Conservation (phyloP, 352 stramenopile species). For the Phytophthora litchii region DNA sequence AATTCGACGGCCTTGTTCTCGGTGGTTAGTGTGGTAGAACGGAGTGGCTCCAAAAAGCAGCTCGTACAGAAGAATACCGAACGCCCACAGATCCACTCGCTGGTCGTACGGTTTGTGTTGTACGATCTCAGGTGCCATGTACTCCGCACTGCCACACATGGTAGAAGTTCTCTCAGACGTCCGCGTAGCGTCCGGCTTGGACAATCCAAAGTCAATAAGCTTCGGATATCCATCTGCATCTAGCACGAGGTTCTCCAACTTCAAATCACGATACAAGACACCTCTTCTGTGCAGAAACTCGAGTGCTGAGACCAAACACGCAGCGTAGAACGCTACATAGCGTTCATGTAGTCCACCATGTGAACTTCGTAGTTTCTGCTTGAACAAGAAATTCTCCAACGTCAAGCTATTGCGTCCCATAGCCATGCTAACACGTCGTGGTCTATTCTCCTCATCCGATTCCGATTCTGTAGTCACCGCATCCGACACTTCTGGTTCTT, state of each 20-base stretch:
- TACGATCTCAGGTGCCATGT: constrained; percentile 80
- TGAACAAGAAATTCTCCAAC: constrained; percentile 48
- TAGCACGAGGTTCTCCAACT: constrained; percentile 90
- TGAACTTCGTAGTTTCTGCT: constrained; percentile 36
- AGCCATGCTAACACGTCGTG: constrained; percentile 12
- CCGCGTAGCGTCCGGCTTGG: constrained; percentile 56
- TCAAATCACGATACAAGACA: constrained; percentile 86
- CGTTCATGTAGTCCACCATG: constrained; percentile 86
- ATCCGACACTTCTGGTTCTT: constrained; percentile 26
- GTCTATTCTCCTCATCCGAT: constrained; percentile 44
- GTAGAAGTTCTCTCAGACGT: constrained; percentile 52
- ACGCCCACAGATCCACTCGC: constrained; percentile 71
- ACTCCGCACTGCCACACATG: constrained; percentile 78
- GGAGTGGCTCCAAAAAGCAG: constrained; percentile 61
- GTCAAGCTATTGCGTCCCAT: constrained; percentile 41
- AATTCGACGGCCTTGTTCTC: constrained; percentile 79
- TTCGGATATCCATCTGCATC: constrained; percentile 88
- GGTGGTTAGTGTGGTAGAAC: constrained; percentile 90
- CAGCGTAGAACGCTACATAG: constrained; percentile 93
- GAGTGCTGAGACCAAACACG: constrained; percentile 93
- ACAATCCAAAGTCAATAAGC: constrained; percentile 74
- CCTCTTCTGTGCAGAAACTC: constrained; percentile 70
- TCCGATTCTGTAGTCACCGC: constrained; percentile 43
- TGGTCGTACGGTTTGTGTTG: constrained; percentile 63
- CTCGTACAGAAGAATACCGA: constrained; percentile 82